These are phyloP conservation scores for Cardiospermum halicacabum DNA, from an alignment of 345 rosid genomes.

Conservation along the genomic window DNA sequence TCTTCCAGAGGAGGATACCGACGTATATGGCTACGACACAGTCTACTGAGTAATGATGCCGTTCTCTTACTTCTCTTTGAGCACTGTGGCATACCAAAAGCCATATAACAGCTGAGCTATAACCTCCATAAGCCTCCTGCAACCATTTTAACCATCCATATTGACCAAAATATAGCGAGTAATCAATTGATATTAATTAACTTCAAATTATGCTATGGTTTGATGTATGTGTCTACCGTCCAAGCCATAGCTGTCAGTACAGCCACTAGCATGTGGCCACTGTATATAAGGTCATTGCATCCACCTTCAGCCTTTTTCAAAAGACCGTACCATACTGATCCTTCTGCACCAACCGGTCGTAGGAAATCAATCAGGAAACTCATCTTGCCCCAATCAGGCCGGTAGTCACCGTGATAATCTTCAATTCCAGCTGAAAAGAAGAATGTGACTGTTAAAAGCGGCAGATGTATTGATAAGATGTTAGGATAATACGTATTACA, in stretches of 20 bases:
- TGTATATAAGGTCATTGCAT: conserved; percentile 92
- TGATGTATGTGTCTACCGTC: conserved; percentile 48
- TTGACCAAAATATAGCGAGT: not conserved
- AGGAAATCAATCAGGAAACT: conserved; percentile 77
- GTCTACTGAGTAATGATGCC: conserved; percentile 86
- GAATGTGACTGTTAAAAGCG: not conserved
- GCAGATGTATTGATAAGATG: not conserved
- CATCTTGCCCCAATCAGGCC: conserved; percentile 83
- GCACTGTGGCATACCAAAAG: conserved; percentile 75
- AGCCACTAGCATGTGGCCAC: conserved; percentile 97
- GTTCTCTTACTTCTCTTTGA: conserved; percentile 83
- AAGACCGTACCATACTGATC: conserved; percentile 66
- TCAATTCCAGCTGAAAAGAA: conserved; percentile 46
- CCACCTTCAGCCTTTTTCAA: conserved; percentile 95
- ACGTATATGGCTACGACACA: conserved; percentile 86
- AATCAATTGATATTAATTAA: not conserved
- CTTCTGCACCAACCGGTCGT: conserved; percentile 65
- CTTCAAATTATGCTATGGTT: too few relatives aligned
- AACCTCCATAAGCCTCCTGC: conserved; percentile 96
- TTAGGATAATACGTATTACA: not conserved
- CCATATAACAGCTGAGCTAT: conserved; percentile 79
- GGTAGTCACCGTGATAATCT: conserved; percentile 44
- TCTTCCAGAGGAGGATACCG: conserved; percentile 87
- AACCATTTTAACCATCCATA: conserved; percentile 15
- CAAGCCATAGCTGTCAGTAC: conserved; percentile 97